Evolutionary conservation across 2,329 filamentous ascomycete genomes (phyloP).

Genomic region (Trichoderma semiorbis): DNA sequence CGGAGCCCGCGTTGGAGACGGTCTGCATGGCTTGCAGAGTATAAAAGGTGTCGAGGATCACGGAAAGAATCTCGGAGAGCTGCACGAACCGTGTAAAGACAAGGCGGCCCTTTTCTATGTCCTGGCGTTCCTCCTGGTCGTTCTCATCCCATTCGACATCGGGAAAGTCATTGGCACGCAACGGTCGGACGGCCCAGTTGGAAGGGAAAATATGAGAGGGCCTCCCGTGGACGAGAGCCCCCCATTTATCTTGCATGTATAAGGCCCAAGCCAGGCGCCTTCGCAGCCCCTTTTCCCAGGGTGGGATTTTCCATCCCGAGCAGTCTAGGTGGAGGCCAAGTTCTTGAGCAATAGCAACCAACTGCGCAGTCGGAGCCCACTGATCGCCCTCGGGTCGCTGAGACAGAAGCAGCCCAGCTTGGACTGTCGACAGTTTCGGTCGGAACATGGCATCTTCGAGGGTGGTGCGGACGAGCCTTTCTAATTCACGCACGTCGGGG

Average conservation of each 20-base stretch:
- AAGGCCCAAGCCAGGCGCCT: conserved; percentile 87
- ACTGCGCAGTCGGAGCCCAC: conserved; percentile 80
- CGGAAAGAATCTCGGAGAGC: conserved; percentile 70
- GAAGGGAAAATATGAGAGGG: conserved; percentile 68
- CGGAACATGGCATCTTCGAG: conserved; percentile 74
- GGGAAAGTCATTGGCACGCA: conserved; percentile 67
- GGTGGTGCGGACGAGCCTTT: conserved; percentile 68
- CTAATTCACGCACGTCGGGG: conserved; percentile 70
- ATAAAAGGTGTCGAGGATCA: conserved; percentile 81
- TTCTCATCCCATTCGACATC: conserved; percentile 66
- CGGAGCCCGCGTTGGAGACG: conserved; percentile 61
- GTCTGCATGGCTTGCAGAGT: conserved; percentile 71
- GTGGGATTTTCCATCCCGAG: conserved; percentile 78
- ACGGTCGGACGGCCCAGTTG: conserved; percentile 72
- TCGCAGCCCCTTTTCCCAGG: conserved; percentile 80
- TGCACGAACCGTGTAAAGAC: conserved; percentile 74
- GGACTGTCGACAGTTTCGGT: conserved; percentile 77
- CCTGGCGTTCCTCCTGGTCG: conserved; percentile 58
- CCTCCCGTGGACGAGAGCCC: conserved; percentile 76
- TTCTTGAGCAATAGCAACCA: conserved; percentile 84
- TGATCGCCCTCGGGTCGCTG: conserved; percentile 75
- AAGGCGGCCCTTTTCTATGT: conserved; percentile 64
- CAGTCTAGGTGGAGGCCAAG: conserved; percentile 87
- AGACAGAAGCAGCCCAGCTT: conserved; percentile 71
- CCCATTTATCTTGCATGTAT: conserved; percentile 94